These are phyloP conservation scores for Pharus latifolius DNA, from an alignment of 176 grass and related monocot genomes.

Conservation along the genomic window DNA sequence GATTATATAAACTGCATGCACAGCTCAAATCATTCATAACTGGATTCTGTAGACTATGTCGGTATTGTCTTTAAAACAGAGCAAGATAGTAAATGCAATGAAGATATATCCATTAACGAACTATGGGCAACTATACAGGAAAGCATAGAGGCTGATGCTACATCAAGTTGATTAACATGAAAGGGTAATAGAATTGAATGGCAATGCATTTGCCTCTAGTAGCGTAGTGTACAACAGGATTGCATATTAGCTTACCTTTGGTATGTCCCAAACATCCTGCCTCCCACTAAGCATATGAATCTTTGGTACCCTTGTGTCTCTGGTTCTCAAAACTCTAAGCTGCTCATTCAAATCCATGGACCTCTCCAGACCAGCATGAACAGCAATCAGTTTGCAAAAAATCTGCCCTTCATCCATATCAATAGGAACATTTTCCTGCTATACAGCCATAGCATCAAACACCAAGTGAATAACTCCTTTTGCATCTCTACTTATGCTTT, in stretches of 20 bases:
- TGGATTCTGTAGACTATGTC: not conserved
- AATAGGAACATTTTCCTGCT: constrained; percentile 55
- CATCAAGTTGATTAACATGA: not conserved
- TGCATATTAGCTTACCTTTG: constrained; percentile 34
- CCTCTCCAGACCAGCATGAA: constrained; percentile 76
- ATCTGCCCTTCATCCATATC: constrained; percentile 56
- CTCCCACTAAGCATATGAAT: constrained; percentile 58
- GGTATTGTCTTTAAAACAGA: not conserved
- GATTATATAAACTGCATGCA: not conserved
- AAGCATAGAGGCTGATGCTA: not conserved
- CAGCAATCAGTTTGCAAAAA: constrained; percentile 63
- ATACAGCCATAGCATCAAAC: constrained; percentile 9
- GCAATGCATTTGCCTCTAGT: not conserved
- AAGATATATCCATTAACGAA: not conserved
- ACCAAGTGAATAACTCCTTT: not conserved
- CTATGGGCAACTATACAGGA: not conserved
- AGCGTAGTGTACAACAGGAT: not conserved
- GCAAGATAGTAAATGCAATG: not conserved
- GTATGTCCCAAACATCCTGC: constrained; percentile 70
- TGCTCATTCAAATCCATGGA: constrained; percentile 55
- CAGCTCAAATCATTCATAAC: not conserved
- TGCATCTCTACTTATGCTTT: not conserved
- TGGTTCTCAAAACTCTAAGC: constrained; percentile 49
- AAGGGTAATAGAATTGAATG: not conserved
- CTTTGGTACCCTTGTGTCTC: constrained; percentile 57